phyloP scores from a whole-genome alignment of 2,329 filamentous ascomycete species.

The Chaetomium strumarium region DNA sequence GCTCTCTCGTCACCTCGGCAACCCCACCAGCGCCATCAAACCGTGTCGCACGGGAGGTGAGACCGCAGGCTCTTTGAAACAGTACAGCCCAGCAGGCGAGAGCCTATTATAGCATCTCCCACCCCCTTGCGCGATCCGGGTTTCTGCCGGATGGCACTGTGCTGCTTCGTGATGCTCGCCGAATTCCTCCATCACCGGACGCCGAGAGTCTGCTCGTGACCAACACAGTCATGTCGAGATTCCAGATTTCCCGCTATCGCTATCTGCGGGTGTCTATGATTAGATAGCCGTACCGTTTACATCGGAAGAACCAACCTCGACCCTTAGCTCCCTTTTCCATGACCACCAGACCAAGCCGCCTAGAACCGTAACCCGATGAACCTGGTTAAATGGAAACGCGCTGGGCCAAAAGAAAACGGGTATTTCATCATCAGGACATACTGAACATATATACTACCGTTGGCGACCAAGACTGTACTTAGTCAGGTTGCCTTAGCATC shows the following conservation, averaged over 20 bases:
- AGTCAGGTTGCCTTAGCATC: neutral
- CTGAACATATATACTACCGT: conserved; percentile 8
- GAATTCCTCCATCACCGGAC: neutral
- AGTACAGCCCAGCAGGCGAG: too few species aligned
- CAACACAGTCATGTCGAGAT: neutral
- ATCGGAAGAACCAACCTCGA: conserved; percentile 1
- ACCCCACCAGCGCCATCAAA: neutral
- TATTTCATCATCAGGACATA: conserved; percentile 11
- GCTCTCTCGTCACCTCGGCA: too few species aligned
- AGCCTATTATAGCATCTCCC: neutral
- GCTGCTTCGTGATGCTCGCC: neutral
- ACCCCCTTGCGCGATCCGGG: neutral
- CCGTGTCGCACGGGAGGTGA: neutral
- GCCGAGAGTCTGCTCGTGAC: neutral
- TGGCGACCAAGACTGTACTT: neutral
- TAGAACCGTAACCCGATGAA: conserved; percentile 3
- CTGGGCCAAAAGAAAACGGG: neutral
- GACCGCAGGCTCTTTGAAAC: neutral
- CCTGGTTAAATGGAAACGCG: conserved; percentile 4
- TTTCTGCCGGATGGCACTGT: neutral
- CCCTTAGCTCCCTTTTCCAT: neutral
- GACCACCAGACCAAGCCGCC: neutral
- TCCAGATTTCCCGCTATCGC: neutral
- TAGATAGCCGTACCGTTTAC: neutral
- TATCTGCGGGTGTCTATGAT: conserved; percentile 3